Conservation (phyloP, 768 basidiomycete genomes). For the Russula compacta region DNA sequence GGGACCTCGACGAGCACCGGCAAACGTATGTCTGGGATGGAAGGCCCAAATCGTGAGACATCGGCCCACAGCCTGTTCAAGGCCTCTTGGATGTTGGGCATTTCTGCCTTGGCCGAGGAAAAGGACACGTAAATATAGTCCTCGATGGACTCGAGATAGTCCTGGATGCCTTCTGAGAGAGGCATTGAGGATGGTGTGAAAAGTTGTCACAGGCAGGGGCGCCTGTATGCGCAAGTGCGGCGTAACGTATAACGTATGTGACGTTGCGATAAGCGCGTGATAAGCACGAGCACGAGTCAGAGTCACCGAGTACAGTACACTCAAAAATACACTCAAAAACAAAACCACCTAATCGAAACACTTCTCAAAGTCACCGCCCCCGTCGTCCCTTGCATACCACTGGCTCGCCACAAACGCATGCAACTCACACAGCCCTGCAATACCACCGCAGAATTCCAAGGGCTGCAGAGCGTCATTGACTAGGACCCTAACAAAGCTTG, state of each 20-base stretch:
- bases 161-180: constrained; percentile 15
- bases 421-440: constrained; percentile 54
- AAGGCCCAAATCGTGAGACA: constrained; percentile 64
- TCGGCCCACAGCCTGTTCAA: constrained; percentile 68
- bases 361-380: constrained; percentile 61
- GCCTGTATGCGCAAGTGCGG: neutral
- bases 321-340: no score
- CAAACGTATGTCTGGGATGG: constrained; percentile 44
- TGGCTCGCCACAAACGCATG: constrained; percentile 64
- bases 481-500: constrained; percentile 54
- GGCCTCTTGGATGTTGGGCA: constrained; percentile 57
- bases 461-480: constrained; percentile 69
- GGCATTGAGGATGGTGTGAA: constrained; percentile 10
- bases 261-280: no score
- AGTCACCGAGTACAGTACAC: no score
- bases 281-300: no score
- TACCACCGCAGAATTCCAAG: constrained; percentile 48
- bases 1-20: constrained; percentile 68
- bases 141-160: constrained; percentile 52
- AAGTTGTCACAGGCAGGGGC: no score
- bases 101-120: constrained; percentile 45
- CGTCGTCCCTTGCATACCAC: constrained; percentile 54
- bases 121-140: constrained; percentile 55
- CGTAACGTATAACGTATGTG: no score
- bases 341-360: constrained; percentile 28